These are phyloP conservation scores for Elsinoe fawcettii DNA, from an alignment of 2,329 filamentous ascomycete species.

Conservation along the genomic window DNA sequence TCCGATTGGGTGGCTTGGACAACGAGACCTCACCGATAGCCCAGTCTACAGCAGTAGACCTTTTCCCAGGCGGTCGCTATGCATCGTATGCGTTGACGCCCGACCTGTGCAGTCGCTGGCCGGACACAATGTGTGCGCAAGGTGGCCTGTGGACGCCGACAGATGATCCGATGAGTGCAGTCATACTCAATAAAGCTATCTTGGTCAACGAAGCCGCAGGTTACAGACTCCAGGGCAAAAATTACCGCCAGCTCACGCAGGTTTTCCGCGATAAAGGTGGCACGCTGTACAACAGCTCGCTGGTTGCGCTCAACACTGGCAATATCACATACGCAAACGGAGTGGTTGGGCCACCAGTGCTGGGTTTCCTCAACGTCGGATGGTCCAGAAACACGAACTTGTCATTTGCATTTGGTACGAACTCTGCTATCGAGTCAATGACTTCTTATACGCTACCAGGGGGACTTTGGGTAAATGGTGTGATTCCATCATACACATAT, in stretches of 20 bases:
- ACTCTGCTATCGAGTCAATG: background rate
- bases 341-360: background rate
- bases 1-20: background rate
- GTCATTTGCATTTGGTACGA: background rate
- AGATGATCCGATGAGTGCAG: background rate
- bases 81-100: background rate
- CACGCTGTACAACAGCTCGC: background rate
- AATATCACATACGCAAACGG: background rate
- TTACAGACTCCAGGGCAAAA: background rate
- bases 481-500: constrained; percentile 26
- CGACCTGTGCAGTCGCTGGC: background rate
- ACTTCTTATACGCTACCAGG: background rate
- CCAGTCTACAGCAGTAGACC: background rate
- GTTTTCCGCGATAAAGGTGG: background rate
- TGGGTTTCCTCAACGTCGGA: background rate
- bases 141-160: background rate
- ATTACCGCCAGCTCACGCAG: background rate
- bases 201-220: background rate
- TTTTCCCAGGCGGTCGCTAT: background rate
- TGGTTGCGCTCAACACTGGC: background rate
- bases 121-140: background rate
- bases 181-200: background rate
- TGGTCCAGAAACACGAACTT: background rate
- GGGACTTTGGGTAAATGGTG: background rate
- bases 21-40: background rate